phyloP scores from a whole-genome alignment of 768 basidiomycete genomes.

The Clitopilus hobsonii region DNA sequence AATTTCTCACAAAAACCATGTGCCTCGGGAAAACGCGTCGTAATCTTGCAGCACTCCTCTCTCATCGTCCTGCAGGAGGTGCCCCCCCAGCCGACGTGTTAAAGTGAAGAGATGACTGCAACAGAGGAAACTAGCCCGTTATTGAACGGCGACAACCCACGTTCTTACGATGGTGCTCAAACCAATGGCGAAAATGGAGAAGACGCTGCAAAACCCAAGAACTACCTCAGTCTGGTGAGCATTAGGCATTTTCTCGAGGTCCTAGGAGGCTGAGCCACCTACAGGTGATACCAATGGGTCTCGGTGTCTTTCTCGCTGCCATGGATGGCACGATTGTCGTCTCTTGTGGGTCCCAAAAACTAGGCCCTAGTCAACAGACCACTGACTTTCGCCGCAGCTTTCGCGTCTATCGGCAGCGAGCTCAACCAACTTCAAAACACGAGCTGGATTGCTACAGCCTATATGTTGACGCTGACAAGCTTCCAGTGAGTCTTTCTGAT shows the following conservation, averaged over 20 bases:
- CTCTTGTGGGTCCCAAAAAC: slow-evolving; percentile 26
- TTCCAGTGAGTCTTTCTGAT: slow-evolving; percentile 45
- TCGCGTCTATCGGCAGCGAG: slow-evolving; percentile 54
- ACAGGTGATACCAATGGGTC: slow-evolving; percentile 42
- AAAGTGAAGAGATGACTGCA: not conserved
- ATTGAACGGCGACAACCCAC: not conserved
- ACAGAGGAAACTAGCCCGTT: not conserved
- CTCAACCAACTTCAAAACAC: slow-evolving; percentile 59
- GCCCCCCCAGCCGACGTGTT: not conserved
- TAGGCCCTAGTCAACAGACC: not conserved
- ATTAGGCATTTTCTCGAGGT: not conserved
- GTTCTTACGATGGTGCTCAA: not conserved
- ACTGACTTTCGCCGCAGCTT: slow-evolving; percentile 25
- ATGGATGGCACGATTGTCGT: slow-evolving; percentile 49
- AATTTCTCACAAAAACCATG: not conserved
- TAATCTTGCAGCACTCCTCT: not conserved
- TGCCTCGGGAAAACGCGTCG: not conserved
- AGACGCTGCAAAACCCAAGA: not conserved
- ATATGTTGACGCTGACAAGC: slow-evolving; percentile 55
- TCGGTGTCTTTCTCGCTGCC: slow-evolving; percentile 42
- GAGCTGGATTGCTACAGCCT: slow-evolving; percentile 64
- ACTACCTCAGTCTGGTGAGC: not conserved
- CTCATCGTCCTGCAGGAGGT: not conserved
- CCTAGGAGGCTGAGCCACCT: not conserved
- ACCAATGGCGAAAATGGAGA: not conserved